Base-by-base conservation (phyloP, 257 asterid species). In the Gentiana macrophylla region DNA sequence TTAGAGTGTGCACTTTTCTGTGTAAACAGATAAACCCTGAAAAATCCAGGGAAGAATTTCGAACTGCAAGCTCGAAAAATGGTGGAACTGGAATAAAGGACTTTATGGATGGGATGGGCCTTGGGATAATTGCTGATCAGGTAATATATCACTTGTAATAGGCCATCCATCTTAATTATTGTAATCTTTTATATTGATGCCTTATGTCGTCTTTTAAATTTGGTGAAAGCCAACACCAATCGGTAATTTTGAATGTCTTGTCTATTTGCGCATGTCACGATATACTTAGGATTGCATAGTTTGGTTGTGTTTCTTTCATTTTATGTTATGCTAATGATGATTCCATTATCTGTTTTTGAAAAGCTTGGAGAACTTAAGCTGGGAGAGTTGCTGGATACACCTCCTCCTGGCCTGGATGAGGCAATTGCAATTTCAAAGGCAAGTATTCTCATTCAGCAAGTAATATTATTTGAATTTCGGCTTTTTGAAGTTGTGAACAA, bases 51-150 rank as follows among this genome's bases (percentile, higher is more conserved):
- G 99, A 88, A 62, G 99, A 88, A 56, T 81, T 83, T 66, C 85
- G 91, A 63, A 75, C 73, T 67, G 89, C 71, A 55, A 65, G 74
- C 75, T 80, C 75, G 81, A 75, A 33, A 56, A 85, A 67, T 68
- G 95, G 94, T 71, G 99, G 99, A 59, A 74, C 73, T 63, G 94
- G 94, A 55, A 84, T 92, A 62, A 88, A 88, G 77, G 97, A 92
- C 75, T 85, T 92, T 80, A 88, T 92, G 97, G 95, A 88, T 55
- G 97, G 99, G 60, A 85, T 92, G 99, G 99, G 97, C 56, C 90
- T 92, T 38, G 97, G 99, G 55, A 66, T 81, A 65, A 73, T 92
- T 49, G 94, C 95, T 0, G 99, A 92, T 48, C 99, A 92, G 95
- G 99, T 92, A 77, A 61, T 52, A 34, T 12, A 48, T 37, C 47